phyloP scores from a whole-genome alignment of 75 land plant genomes.

The Picea sitchensis region DNA sequence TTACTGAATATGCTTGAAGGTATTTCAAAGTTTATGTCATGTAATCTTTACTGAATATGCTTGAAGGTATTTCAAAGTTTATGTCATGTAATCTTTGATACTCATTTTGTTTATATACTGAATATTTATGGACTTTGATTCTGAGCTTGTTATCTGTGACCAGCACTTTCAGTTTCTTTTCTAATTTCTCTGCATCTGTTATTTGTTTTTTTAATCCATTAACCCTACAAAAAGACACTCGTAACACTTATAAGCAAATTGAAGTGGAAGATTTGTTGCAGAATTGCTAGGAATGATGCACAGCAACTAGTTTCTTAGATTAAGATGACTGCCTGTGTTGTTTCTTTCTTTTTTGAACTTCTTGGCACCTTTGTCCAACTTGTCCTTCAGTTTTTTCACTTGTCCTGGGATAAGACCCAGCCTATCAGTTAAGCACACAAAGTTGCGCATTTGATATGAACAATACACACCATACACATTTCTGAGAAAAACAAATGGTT shows the following conservation, averaged over 20 bases:
- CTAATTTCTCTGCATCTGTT: neutral
- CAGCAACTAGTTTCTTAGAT: neutral
- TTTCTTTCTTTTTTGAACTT: neutral
- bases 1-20: neutral
- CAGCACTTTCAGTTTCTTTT: neutral
- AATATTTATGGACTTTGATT: no score
- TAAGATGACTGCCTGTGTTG: neutral
- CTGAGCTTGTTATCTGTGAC: no score
- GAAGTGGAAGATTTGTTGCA: neutral
- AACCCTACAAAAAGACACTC: neutral
- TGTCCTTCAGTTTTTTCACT: neutral
- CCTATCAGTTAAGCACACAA: neutral
- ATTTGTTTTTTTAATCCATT: neutral
- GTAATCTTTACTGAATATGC: neutral
- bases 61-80: neutral
- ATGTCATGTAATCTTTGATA: neutral
- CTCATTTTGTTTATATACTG: neutral
- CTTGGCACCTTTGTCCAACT: neutral
- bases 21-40: neutral
- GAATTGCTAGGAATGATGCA: neutral
- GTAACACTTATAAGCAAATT: neutral
- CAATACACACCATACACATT: no score
- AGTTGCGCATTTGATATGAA: neutral
- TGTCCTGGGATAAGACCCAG: neutral
- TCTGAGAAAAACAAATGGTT: no score